Evolutionary conservation across 306 rosid species (phyloP).

Genomic region (Biancaea sappan): DNA sequence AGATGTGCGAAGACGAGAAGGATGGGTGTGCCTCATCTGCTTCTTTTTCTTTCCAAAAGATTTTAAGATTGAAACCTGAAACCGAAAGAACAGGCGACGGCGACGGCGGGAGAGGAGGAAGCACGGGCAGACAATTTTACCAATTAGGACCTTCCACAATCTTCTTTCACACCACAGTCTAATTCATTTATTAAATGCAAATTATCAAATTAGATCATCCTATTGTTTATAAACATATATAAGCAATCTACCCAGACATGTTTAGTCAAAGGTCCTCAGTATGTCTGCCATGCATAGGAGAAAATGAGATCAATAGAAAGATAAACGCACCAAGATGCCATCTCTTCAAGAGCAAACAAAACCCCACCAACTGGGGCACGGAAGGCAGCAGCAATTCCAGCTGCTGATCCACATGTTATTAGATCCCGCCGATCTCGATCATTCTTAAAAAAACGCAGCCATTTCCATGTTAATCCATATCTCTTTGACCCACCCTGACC

Average conservation of each 20-base stretch:
- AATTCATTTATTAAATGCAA: too few species aligned
- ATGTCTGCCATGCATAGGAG: background rate
- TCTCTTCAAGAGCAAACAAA: conserved; percentile 91
- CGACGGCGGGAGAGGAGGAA: too few species aligned
- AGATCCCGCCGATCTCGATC: conserved; percentile 92
- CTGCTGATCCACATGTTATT: conserved; percentile 86
- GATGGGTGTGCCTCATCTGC: too few species aligned
- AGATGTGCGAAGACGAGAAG: too few species aligned
- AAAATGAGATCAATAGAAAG: conserved; percentile 19
- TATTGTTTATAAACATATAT: background rate
- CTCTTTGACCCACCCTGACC: conserved; percentile 86
- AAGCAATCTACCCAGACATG: background rate
- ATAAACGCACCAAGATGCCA: conserved; percentile 80
- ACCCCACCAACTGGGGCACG: conserved; percentile 97
- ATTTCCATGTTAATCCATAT: conserved; percentile 74
- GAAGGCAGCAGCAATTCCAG: conserved; percentile 94
- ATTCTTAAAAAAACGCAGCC: conserved; percentile 79
- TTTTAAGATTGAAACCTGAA: too few species aligned
- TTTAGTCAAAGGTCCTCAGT: conserved; percentile 6
- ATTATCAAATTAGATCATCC: conserved; percentile 32
- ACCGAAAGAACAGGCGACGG: too few species aligned
- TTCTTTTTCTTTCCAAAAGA: too few species aligned
- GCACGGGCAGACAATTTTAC: too few species aligned
- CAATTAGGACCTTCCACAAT: too few species aligned
- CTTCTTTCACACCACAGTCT: too few species aligned